These are phyloP conservation scores for Penicillium canariense DNA, from an alignment of 495 filamentous ascomycete species.

Conservation along the genomic window DNA sequence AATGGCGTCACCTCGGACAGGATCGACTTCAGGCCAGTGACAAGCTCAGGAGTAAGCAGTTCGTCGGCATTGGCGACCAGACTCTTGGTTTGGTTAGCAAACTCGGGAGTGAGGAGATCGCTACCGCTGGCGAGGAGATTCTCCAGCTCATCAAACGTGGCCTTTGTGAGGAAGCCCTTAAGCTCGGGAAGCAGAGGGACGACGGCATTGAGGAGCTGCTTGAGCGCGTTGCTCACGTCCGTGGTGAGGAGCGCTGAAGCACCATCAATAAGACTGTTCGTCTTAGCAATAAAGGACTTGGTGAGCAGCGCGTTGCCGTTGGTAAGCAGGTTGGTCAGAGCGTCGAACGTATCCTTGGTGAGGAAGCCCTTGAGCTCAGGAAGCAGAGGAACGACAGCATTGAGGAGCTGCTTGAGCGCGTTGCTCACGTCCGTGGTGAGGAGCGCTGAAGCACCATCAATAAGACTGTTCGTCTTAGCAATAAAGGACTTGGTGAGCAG, in stretches of 20 bases:
- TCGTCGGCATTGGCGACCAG: conserved; percentile 26
- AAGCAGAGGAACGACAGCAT: conserved; percentile 26
- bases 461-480: conserved; percentile 20
- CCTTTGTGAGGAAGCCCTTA: conserved; percentile 25
- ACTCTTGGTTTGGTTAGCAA: conserved; percentile 27
- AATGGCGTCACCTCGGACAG: conserved; percentile 36
- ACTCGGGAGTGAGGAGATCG: conserved; percentile 31
- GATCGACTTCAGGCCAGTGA: conserved; percentile 37
- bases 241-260: conserved; percentile 36
- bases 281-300: conserved; percentile 28
- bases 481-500: conserved; percentile 35
- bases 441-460: conserved; percentile 34
- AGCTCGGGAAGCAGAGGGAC: conserved; percentile 28
- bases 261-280: conserved; percentile 18
- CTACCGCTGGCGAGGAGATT: conserved; percentile 33
- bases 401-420: conserved; percentile 17
- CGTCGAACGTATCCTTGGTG: conserved; percentile 26
- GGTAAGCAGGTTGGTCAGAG: conserved; percentile 32
- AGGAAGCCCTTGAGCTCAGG: conserved; percentile 28
- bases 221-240: conserved; percentile 7
- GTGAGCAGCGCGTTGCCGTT: conserved; percentile 36
- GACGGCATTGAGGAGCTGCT: conserved; percentile 23
- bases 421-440: conserved; percentile 14
- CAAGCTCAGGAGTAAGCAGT: conserved; percentile 37
- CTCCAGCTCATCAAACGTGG: conserved; percentile 33